phyloP scores from a whole-genome alignment of 2,329 filamentous ascomycete genomes.

The Zasmidium citrigriseum region DNA sequence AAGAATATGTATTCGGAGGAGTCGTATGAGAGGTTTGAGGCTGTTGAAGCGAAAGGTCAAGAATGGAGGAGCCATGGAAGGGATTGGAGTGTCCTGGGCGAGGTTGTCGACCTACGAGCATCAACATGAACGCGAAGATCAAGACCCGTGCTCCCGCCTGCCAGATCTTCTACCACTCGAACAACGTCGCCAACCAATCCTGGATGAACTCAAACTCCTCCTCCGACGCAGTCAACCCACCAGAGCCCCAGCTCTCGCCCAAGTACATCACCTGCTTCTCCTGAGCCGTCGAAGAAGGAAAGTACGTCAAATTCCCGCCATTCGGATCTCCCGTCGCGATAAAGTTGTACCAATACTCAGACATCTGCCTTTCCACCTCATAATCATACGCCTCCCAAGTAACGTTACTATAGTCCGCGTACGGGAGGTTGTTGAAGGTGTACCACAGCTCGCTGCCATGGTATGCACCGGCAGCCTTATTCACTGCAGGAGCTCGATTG shows the following conservation, averaged over 20 bases:
- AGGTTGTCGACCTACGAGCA: too few species aligned
- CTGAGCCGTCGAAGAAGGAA: neutral
- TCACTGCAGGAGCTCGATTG: slow-evolving; percentile 51
- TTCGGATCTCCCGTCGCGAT: slow-evolving; percentile 17
- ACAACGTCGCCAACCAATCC: neutral
- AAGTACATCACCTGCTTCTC: slow-evolving; percentile 7
- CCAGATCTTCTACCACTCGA: slow-evolving; percentile 1
- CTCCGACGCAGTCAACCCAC: neutral
- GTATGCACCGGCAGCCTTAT: slow-evolving; percentile 41
- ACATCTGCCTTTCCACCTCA: slow-evolving; percentile 11
- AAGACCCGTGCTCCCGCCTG: neutral
- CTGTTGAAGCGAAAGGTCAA: neutral
- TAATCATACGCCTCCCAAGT: neutral
- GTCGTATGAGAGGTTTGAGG: neutral
- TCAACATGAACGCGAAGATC: too few species aligned
- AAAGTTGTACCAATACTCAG: slow-evolving; percentile 21
- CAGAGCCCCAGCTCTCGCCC: neutral
- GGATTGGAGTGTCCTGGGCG: neutral
- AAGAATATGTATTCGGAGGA: neutral
- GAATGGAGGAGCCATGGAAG: neutral
- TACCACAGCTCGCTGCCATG: slow-evolving; percentile 57
- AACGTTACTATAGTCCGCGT: slow-evolving; percentile 15
- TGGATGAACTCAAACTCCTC: slow-evolving; percentile 5
- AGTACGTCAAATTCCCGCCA: slow-evolving; percentile 2
- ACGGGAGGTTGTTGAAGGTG: slow-evolving; percentile 29